Evolutionary conservation across 129 eudicot genomes (phyloP).

Genomic region (Flaveria brownii): DNA sequence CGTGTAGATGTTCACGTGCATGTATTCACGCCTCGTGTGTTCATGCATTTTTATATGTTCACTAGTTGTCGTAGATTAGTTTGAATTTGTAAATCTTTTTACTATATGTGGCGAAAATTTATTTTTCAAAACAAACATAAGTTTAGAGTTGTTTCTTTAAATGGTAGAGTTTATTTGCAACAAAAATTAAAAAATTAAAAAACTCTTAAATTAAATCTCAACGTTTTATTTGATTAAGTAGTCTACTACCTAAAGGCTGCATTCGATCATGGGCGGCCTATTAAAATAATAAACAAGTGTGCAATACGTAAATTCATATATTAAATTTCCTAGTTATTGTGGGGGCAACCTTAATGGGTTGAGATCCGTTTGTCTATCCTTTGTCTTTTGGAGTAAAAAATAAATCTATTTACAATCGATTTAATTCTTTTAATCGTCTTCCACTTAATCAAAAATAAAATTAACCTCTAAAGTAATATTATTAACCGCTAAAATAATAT

Average conservation of each 20-base stretch:
- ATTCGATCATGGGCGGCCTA: not conserved
- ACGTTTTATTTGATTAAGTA: too few relatives aligned
- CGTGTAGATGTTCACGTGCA: not conserved
- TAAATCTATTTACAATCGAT: not conserved
- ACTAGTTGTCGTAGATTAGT: too few relatives aligned
- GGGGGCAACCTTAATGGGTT: slow-evolving; percentile 11
- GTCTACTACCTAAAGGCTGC: slow-evolving; percentile 1
- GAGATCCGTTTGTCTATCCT: not conserved
- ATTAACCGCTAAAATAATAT: too few relatives aligned
- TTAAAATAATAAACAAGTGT: not conserved
- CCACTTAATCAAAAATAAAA: not conserved
- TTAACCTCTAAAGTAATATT: too few relatives aligned
- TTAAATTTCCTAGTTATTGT: not conserved
- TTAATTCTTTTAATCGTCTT: not conserved
- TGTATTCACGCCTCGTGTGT: not conserved
- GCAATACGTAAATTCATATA: not conserved
- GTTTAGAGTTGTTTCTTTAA: too few relatives aligned
- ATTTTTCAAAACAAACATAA: too few relatives aligned
- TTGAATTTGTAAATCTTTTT: too few relatives aligned
- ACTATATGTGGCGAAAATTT: too few relatives aligned
- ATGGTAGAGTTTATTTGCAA: too few relatives aligned
- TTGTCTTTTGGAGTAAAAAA: not conserved
- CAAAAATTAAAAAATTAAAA: too few relatives aligned
- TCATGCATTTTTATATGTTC: not conserved
- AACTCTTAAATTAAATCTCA: too few relatives aligned